These are phyloP conservation scores for Neurospora sp. DNA, from an alignment of 495 filamentous ascomycete species.

Conservation along the genomic window DNA sequence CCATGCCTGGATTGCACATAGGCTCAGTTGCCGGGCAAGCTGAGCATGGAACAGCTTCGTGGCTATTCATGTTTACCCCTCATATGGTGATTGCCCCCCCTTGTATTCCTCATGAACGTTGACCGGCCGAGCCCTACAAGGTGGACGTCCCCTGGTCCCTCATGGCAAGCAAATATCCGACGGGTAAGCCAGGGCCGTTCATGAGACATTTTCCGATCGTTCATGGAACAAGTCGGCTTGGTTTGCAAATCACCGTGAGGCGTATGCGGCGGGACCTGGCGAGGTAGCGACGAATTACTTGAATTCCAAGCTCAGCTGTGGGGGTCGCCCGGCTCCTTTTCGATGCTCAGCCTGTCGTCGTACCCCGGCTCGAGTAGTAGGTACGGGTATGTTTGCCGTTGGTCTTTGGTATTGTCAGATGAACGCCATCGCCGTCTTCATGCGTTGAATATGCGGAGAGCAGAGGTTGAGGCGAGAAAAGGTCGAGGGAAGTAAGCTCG, in stretches of 20 bases:
- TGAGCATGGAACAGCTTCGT: background rate
- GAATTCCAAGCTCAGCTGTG: background rate
- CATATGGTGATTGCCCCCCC: background rate
- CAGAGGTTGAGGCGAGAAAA: background rate
- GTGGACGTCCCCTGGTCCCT: background rate
- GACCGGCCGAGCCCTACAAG: background rate
- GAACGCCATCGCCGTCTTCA: background rate
- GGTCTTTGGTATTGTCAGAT: background rate
- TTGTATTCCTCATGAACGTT: background rate
- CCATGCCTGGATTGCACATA: background rate
- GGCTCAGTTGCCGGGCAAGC: background rate
- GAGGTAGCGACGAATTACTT: background rate
- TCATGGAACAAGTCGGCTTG: background rate
- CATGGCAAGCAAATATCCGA: background rate
- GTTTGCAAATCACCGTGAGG: background rate
- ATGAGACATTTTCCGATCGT: background rate
- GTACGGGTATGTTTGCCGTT: background rate
- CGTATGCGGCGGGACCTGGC: background rate
- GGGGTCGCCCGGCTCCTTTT: background rate
- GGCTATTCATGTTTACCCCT: background rate
- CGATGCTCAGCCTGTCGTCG: background rate
- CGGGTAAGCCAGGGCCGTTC: background rate
- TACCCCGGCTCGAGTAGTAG: background rate
- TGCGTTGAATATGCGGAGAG: background rate
- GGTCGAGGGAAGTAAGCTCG: background rate